Percentiles rank a stretch among this genome's conserved stretches.
Evolutionary conservation across 2,329 filamentous ascomycete species (phyloP).

Genomic region (Xylariaceae sp.): DNA sequence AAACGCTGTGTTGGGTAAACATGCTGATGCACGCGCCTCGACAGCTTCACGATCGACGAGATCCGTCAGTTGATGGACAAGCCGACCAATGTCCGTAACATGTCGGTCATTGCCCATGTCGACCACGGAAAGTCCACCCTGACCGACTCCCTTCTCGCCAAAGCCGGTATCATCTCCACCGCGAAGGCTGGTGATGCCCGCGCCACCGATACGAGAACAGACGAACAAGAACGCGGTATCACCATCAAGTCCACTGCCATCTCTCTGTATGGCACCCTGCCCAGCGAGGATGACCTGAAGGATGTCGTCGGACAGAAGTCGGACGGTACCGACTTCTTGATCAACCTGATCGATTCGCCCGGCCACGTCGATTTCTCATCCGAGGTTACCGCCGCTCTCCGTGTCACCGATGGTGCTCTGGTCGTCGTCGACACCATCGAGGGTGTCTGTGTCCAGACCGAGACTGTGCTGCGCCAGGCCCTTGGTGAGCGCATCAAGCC

Average conservation of each 20-base stretch:
- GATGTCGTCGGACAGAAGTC: conserved; percentile 85
- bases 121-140: conserved; percentile 99
- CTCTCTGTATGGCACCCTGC: conserved; percentile 85
- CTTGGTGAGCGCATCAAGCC: conserved; percentile 99
- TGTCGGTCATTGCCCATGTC: conserved; percentile 99
- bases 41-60: conserved; percentile 97
- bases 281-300: conserved; percentile 80
- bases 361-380: conserved; percentile 99
- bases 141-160: conserved; percentile 97
- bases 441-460: conserved; percentile 99
- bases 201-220: conserved; percentile 92
- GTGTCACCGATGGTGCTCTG: conserved; percentile 98
- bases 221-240: conserved; percentile 99
- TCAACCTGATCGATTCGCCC: conserved; percentile 99
- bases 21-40: conserved; percentile 40
- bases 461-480: conserved; percentile 98
- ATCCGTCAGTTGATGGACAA: conserved; percentile 68
- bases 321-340: conserved; percentile 93
- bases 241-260: conserved; percentile 99
- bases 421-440: conserved; percentile 99
- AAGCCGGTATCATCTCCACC: conserved; percentile 97
- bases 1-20: too few species aligned
- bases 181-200: conserved; percentile 93
- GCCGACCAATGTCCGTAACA: conserved; percentile 77
- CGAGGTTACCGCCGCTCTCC: conserved; percentile 97